Base-by-base conservation (phyloP, 441 rosid species). In the Adansonia grandidieri region DNA sequence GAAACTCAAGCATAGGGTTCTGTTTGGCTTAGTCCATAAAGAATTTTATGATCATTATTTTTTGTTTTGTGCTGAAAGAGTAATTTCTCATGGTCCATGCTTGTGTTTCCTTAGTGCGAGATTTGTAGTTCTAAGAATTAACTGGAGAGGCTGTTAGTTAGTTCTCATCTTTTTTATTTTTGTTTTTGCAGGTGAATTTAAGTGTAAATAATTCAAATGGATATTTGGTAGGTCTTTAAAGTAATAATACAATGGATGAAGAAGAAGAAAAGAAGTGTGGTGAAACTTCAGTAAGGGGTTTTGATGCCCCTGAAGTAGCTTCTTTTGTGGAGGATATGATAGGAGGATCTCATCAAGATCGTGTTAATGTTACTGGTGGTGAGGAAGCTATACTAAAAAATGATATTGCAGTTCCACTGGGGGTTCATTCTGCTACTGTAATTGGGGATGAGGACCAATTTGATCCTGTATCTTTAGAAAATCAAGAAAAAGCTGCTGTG, bases 401-500 rank as follows among this genome's bases (percentile, higher is more conserved):
- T 57, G 83, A 82, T 22, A 83, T 79, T 76, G 50, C 79, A 9
- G 77, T 62, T 60, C 74, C 66, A 74, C 81, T 81, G 51, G 90
- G 75, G 79, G 73, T 65, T 44, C 80, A 48, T 82, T 83, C 91
- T 79, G 80, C 71, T 63, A 75, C 79, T 76, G 60, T 84, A 54
- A 84, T 68, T 57, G 86, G 75, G 69, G 91, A 90, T 17, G 96
- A 91, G 73, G 97, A 85, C 24, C 92, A 91, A 80, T 91, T 93
- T 84, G 98, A 93, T 83, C 96, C 86, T 72, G 96, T 96, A 14
- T 93, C 92, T 78, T 85, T 91, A 57, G 89, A 85, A 84, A 96
- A 94, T 85, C 97, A 90, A 79, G 95, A 88, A 9, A 88, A 82
- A 80, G 66, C 77, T 78, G 80, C 68, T 58, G 78, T 68, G 51